phyloP scores from a whole-genome alignment of 768 basidiomycete genomes.

The Auricularia sp. region DNA sequence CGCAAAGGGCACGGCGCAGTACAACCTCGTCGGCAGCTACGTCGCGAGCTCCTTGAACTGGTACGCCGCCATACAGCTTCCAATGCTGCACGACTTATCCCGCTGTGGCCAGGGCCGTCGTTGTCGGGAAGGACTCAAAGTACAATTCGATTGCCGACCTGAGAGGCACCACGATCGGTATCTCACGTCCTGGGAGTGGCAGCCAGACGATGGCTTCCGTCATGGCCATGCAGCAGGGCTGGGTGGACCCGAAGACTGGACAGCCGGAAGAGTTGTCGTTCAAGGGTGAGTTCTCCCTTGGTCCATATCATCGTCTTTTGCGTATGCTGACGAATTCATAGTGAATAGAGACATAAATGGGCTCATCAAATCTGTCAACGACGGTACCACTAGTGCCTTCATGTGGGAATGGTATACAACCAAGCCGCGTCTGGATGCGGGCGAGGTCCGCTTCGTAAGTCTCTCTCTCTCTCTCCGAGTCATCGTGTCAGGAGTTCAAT shows the following conservation, averaged over 20 bases:
- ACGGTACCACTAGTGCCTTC: slow-evolving; percentile 79
- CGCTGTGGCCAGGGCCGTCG: slow-evolving; percentile 64
- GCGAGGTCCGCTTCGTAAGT: slow-evolving; percentile 74
- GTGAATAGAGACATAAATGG: slow-evolving; percentile 77
- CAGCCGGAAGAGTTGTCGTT: slow-evolving; percentile 42
- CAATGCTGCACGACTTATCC: background rate
- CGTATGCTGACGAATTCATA: slow-evolving; percentile 17
- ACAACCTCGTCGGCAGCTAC: slow-evolving; percentile 88
- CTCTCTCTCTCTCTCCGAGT: slow-evolving; percentile 11
- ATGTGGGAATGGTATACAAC: slow-evolving; percentile 94
- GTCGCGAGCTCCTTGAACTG: slow-evolving; percentile 85
- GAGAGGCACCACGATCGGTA: slow-evolving; percentile 74
- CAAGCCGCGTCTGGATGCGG: slow-evolving; percentile 69
- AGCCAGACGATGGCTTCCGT: slow-evolving; percentile 95
- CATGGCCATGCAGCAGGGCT: slow-evolving; percentile 82
- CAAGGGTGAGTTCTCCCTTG: slow-evolving; percentile 38
- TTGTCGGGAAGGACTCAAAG: slow-evolving; percentile 65
- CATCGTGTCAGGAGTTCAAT: background rate
- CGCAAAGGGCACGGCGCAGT: slow-evolving; percentile 77
- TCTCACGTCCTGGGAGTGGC: slow-evolving; percentile 82
- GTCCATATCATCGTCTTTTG: background rate
- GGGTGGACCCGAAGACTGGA: slow-evolving; percentile 39
- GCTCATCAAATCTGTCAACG: slow-evolving; percentile 78
- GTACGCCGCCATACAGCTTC: slow-evolving; percentile 26
- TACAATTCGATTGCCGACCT: slow-evolving; percentile 68